Evolutionary conservation across 1,284 basidiomycete genomes (phyloP).

Genomic region (Microbotryomycetes sp.): DNA sequence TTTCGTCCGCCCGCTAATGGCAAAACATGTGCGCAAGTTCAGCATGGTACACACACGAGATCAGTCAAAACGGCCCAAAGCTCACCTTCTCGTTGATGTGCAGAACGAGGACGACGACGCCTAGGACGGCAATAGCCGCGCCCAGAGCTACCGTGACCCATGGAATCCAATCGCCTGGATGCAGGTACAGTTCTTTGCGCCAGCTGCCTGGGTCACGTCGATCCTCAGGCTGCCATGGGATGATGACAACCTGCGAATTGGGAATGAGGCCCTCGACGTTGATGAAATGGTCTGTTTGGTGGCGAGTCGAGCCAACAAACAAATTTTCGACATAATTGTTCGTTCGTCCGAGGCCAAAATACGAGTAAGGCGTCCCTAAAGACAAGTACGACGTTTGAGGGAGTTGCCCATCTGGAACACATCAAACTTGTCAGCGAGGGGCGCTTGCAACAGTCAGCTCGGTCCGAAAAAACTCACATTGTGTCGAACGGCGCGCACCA

Average conservation of each 20-base stretch:
- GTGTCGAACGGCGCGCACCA: constrained; percentile 82
- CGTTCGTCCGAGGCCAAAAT: constrained; percentile 95
- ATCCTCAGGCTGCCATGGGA: constrained; percentile 55
- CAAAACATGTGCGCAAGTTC: neutral
- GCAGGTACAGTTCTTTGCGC: constrained; percentile 82
- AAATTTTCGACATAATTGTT: constrained; percentile 99
- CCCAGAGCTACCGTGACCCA: constrained; percentile 87
- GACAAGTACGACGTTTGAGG: constrained; percentile 86
- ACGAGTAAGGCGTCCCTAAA: constrained; percentile 82
- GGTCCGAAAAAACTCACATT: constrained; percentile 49
- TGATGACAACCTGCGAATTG: constrained; percentile 93
- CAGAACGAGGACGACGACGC: constrained; percentile 73
- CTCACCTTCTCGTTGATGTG: constrained; percentile 75
- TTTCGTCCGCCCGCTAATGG: constrained; percentile 75
- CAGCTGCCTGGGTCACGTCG: constrained; percentile 52
- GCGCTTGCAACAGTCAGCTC: neutral
- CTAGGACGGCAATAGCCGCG: constrained; percentile 64
- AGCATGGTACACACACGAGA: neutral
- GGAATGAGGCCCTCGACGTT: constrained; percentile 95
- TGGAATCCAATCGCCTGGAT: constrained; percentile 95
- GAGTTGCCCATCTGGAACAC: constrained; percentile 67
- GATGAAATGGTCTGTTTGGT: constrained; percentile 60
- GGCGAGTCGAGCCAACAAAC: constrained; percentile 79
- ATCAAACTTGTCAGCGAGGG: neutral
- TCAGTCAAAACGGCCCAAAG: neutral